Evolutionary conservation across 345 rosid species (phyloP).

Genomic region (Arabis hirsuta): DNA sequence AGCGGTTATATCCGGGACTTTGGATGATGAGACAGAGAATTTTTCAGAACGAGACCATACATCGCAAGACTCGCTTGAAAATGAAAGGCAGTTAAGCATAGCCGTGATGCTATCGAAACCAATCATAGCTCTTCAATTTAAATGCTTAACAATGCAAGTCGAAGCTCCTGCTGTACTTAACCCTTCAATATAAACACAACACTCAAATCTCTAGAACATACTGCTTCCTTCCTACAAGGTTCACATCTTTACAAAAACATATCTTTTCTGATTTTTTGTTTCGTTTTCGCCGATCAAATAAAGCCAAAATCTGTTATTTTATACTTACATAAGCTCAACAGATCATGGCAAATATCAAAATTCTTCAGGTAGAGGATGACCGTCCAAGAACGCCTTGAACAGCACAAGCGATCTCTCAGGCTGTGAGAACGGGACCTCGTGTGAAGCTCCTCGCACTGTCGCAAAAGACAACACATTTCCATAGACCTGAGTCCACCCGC

Average conservation of each 20-base stretch:
- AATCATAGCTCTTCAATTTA: slow-evolving; percentile 75
- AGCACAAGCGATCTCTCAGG: slow-evolving; percentile 92
- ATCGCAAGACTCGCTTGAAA: slow-evolving; percentile 37
- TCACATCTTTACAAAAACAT: slow-evolving; percentile 38
- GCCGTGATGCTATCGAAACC: slow-evolving; percentile 81
- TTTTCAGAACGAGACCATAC: slow-evolving; percentile 21
- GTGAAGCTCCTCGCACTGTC: slow-evolving; percentile 95
- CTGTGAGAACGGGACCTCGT: slow-evolving; percentile 96
- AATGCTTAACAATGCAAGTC: slow-evolving; percentile 75
- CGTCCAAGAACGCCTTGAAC: slow-evolving; percentile 70
- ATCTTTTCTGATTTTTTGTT: not conserved
- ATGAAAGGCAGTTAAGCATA: slow-evolving; percentile 48
- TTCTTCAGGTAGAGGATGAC: slow-evolving; percentile 69
- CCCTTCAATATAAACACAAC: slow-evolving; percentile 33
- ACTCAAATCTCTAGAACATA: slow-evolving; percentile 33
- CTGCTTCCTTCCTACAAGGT: slow-evolving; percentile 37
- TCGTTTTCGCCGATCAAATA: not conserved
- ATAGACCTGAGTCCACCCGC: slow-evolving; percentile 98
- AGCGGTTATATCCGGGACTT: slow-evolving; percentile 53
- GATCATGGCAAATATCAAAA: slow-evolving; percentile 52
- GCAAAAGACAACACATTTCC: slow-evolving; percentile 81
- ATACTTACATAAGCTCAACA: slow-evolving; percentile 35
- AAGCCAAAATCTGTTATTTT: slow-evolving; percentile 31
- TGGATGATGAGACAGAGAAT: slow-evolving; percentile 42
- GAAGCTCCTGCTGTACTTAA: slow-evolving; percentile 68